These are phyloP conservation scores for Fistulifera pelliculosa DNA, from an alignment of 108 stramenopile genomes.

Conservation along the genomic window DNA sequence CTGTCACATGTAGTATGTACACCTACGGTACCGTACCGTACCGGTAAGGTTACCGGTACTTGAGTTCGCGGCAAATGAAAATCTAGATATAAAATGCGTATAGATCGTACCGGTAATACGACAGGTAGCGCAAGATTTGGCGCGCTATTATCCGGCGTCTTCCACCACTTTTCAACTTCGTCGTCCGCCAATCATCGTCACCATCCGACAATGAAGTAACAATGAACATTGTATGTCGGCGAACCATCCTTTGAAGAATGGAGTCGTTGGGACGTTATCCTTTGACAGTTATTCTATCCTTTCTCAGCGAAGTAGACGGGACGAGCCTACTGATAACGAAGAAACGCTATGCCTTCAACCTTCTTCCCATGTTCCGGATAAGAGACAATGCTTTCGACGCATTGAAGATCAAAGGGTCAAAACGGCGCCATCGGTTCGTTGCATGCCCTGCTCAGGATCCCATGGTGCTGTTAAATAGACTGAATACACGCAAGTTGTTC, in stretches of 20 bases:
- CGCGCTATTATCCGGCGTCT: too few species aligned
- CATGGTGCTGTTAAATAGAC: conserved; percentile 43
- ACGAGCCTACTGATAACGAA: conserved; percentile 44
- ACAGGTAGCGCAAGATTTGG: too few species aligned
- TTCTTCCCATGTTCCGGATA: conserved; percentile 47
- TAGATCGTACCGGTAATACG: too few species aligned
- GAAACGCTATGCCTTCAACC: conserved; percentile 30
- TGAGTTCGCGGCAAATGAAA: too few species aligned
- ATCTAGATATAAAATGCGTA: too few species aligned
- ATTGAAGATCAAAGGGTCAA: conserved; percentile 17
- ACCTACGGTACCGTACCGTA: too few species aligned
- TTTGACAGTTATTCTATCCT: conserved; percentile 62
- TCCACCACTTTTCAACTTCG: too few species aligned
- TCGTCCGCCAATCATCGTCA: too few species aligned
- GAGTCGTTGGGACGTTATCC: conserved; percentile 30
- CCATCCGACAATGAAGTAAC: too few species aligned
- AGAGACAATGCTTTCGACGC: conserved; percentile 14
- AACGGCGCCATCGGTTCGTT: conserved; percentile 30
- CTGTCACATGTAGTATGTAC: too few species aligned
- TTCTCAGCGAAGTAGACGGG: conserved; percentile 56
- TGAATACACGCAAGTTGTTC: conserved; percentile 59
- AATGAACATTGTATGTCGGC: too few species aligned
- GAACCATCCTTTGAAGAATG: conserved; percentile 5
- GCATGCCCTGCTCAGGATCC: conserved; percentile 66
- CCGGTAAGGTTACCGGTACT: too few species aligned